Percentiles rank a stretch among this genome's conserved stretches.
phyloP scores from a whole-genome alignment of 2,329 filamentous ascomycete genomes.

The Pyrenochaeta sp. region DNA sequence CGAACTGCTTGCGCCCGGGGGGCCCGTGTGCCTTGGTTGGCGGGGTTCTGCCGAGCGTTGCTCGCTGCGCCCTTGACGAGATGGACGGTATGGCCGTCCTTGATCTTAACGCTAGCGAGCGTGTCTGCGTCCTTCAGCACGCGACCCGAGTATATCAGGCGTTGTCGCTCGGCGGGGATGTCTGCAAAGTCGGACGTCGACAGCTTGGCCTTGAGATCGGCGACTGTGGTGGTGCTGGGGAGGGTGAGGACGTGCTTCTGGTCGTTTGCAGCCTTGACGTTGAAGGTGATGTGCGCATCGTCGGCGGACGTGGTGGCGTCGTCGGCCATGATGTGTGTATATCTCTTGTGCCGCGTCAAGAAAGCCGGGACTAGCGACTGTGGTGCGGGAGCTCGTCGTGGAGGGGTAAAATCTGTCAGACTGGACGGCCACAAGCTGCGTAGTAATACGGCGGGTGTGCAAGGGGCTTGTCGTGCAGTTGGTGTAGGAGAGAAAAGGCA shows the following conservation, averaged over 20 bases:
- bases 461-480: slow-evolving; percentile 10
- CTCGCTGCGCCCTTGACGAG: slow-evolving; percentile 96
- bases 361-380: slow-evolving; percentile 7
- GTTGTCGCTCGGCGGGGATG: slow-evolving; percentile 85
- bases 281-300: slow-evolving; percentile 88
- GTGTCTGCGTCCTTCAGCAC: slow-evolving; percentile 96
- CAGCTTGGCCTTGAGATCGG: slow-evolving; percentile 90
- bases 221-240: slow-evolving; percentile 75
- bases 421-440: neutral
- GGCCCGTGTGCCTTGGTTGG: slow-evolving; percentile 56
- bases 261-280: slow-evolving; percentile 96
- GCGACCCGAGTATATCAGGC: slow-evolving; percentile 95
- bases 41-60: slow-evolving; percentile 71
- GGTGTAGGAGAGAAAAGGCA: slow-evolving; percentile 1
- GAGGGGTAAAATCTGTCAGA: slow-evolving; percentile 1
- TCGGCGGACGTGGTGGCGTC: slow-evolving; percentile 61
- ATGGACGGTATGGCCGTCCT: slow-evolving; percentile 93
- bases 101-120: slow-evolving; percentile 89
- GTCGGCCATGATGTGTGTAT: slow-evolving; percentile 68
- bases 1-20: slow-evolving; percentile 51
- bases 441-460: slow-evolving; percentile 11
- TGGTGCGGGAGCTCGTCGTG: slow-evolving; percentile 6
- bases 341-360: slow-evolving; percentile 8
- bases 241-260: slow-evolving; percentile 85
- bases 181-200: slow-evolving; percentile 83